A percentile compares a stretch with the other conserved stretches of the same genome.
These are phyloP conservation scores for Pyrenophora tritici-repentis DNA, from an alignment of 2,329 filamentous ascomycete species.

Conservation along the genomic window DNA sequence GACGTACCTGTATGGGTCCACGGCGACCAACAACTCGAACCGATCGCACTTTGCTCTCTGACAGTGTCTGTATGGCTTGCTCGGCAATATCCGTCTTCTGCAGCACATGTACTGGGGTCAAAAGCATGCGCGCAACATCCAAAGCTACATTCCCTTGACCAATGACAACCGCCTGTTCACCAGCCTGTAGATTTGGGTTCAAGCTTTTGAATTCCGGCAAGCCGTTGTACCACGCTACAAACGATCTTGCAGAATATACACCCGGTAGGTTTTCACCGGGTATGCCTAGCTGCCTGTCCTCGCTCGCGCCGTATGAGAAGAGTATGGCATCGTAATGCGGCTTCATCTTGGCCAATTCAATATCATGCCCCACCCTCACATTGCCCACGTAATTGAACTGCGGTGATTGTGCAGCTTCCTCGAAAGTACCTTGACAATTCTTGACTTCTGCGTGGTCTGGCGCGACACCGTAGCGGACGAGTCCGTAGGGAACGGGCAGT, in stretches of 20 bases:
- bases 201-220: constrained; percentile 78
- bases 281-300: constrained; percentile 78
- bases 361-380: constrained; percentile 71
- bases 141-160: constrained; percentile 96
- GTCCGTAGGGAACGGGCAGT: constrained; percentile 86
- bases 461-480: constrained; percentile 94
- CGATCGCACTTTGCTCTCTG: constrained; percentile 73
- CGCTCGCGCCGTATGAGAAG: constrained; percentile 88
- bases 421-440: constrained; percentile 95
- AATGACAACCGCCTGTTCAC: constrained; percentile 84
- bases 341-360: constrained; percentile 71
- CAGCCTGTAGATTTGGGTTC: constrained; percentile 71
- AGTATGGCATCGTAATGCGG: constrained; percentile 90
- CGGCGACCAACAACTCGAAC: constrained; percentile 88
- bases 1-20: constrained; percentile 78
- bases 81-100: constrained; percentile 87
- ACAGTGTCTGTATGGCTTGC: constrained; percentile 74
- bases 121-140: constrained; percentile 86
- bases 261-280: constrained; percentile 78
- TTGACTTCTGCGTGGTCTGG: constrained; percentile 99
- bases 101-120: constrained; percentile 75
- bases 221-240: constrained; percentile 99
- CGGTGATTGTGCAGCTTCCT: constrained; percentile 79
- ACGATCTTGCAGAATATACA: constrained; percentile 85
- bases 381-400: constrained; percentile 93